Conservation (phyloP, 2,329 filamentous ascomycete species). For the Fusarium compactum region DNA sequence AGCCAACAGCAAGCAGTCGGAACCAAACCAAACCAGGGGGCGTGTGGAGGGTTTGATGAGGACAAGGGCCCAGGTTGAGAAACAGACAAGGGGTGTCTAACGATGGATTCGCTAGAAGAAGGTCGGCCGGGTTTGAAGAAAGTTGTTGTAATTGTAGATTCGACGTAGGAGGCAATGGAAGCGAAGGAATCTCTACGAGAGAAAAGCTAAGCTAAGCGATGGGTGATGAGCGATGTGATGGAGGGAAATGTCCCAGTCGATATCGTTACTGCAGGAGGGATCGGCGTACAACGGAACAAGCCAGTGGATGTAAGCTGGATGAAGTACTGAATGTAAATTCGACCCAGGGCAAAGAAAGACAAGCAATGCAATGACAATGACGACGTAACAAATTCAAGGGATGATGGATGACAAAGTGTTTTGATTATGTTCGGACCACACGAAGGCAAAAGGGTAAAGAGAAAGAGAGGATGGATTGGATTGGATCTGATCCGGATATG, state of each 20-base stretch:
- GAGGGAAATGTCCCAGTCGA: conserved; percentile 26
- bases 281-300: conserved; percentile 28
- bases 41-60: conserved; percentile 48
- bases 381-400: conserved; percentile 11
- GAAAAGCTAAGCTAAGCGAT: conserved; percentile 31
- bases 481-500: conserved; percentile 39
- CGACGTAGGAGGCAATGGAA: conserved; percentile 26
- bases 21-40: conserved; percentile 41
- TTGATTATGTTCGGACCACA: conserved; percentile 2
- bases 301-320: conserved; percentile 17
- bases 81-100: conserved; percentile 37
- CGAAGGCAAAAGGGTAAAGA: conserved; percentile 26
- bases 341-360: conserved; percentile 13
- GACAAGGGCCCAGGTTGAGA: conserved; percentile 43
- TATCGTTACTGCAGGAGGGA: conserved; percentile 18
- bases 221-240: conserved; percentile 24
- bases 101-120: conserved; percentile 40
- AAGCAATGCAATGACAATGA: neutral
- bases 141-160: conserved; percentile 19
- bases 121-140: conserved; percentile 25
- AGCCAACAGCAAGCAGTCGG: conserved; percentile 35
- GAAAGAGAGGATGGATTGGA: conserved; percentile 34
- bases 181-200: conserved; percentile 25
- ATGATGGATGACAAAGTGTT: conserved; percentile 17
- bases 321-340: conserved; percentile 16